Percentiles rank a stretch among this genome's conserved stretches.
Evolutionary conservation across 169 alveolate genomes (phyloP).

Genomic region (Ichthyophthirius multifiliis): DNA sequence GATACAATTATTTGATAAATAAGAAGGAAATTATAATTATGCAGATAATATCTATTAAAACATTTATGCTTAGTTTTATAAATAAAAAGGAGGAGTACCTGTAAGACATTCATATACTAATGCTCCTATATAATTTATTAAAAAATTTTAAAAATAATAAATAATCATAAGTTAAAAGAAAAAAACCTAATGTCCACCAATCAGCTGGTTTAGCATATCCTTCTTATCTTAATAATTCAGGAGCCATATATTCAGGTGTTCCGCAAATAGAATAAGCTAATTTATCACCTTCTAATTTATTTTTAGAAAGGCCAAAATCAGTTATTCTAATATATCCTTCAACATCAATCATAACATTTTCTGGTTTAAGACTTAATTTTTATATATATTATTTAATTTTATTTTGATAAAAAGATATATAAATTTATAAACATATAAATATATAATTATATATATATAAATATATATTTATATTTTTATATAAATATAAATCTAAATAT

Average conservation of each 20-base stretch:
- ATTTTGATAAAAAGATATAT: no score
- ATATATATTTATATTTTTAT: slow-evolving; percentile 31
- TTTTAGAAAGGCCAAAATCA: slow-evolving; percentile 69
- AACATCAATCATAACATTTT: slow-evolving; percentile 53
- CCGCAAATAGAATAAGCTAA: slow-evolving; percentile 82
- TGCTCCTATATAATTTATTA: not conserved
- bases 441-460: no score
- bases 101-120: slow-evolving; percentile 5
- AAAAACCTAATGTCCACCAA: slow-evolving; percentile 84
- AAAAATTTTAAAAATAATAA: not conserved
- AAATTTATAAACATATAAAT: no score
- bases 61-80: not conserved
- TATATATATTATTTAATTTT: not conserved
- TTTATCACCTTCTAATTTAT: slow-evolving; percentile 54
- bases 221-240: slow-evolving; percentile 71
- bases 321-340: slow-evolving; percentile 60
- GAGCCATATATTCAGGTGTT: slow-evolving; percentile 87
- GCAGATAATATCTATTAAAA: not conserved
- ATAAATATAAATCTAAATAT: slow-evolving; percentile 48
- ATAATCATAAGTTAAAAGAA: not conserved
- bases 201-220: slow-evolving; percentile 81
- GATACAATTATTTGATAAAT: not conserved
- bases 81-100: slow-evolving; percentile 18
- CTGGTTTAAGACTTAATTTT: slow-evolving; percentile 49
- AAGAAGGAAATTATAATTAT: not conserved